A percentile compares a stretch with the other conserved stretches of the same genome.
phyloP scores from a whole-genome alignment of 345 rosid genomes.

The Heritiera littoralis region DNA sequence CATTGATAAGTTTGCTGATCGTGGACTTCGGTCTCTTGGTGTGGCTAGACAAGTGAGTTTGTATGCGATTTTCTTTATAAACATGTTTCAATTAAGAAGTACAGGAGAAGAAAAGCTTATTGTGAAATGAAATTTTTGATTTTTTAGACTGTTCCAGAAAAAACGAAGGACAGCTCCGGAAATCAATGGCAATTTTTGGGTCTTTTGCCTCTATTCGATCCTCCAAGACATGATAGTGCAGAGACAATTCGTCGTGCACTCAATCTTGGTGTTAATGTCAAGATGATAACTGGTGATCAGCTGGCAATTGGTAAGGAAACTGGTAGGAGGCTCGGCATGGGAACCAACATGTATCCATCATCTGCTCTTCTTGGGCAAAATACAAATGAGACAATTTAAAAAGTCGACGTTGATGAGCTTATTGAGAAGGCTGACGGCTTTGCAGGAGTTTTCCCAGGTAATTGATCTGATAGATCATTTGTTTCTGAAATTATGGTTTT shows the following conservation, averaged over 20 bases:
- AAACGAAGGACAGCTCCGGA: constrained; percentile 67
- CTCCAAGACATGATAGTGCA: constrained; percentile 97
- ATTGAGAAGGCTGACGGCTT: constrained; percentile 96
- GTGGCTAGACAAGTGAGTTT: constrained; percentile 30
- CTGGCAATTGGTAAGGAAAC: constrained; percentile 93
- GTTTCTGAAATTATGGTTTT: neutral
- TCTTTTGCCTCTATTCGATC: constrained; percentile 88
- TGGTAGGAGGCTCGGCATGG: constrained; percentile 95
- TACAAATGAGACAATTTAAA: constrained; percentile 50
- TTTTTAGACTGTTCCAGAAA: constrained; percentile 66
- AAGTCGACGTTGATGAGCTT: constrained; percentile 76
- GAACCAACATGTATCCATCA: constrained; percentile 96
- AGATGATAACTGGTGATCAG: constrained; percentile 98
- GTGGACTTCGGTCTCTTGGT: constrained; percentile 23
- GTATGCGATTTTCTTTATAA: neutral
- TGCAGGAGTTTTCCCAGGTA: constrained; percentile 95
- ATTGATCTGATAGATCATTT: neutral
- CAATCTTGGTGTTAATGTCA: constrained; percentile 82
- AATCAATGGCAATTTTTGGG: constrained; percentile 88
- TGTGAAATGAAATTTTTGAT: neutral
- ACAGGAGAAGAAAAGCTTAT: neutral
- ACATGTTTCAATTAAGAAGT: neutral
- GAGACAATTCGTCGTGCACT: constrained; percentile 89
- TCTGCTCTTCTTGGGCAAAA: constrained; percentile 78
- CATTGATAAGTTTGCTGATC: constrained; percentile 20